phyloP scores from a whole-genome alignment of 2,329 filamentous ascomycete species.

The Biscogniauxia marginata region DNA sequence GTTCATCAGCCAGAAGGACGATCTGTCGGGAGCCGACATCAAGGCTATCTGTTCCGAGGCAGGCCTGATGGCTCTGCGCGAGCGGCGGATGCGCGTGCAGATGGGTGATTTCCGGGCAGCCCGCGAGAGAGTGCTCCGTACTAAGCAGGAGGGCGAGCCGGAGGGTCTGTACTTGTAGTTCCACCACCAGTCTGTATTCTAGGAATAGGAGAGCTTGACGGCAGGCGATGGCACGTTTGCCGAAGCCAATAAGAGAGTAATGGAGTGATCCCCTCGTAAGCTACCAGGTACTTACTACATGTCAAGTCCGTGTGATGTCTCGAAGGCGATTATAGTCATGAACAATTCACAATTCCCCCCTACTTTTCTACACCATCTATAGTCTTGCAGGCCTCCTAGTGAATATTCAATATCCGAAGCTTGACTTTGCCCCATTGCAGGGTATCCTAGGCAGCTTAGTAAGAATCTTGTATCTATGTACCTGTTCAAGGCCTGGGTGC shows the following conservation, averaged over 20 bases:
- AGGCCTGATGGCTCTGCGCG: conserved; percentile 87
- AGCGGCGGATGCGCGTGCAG: conserved; percentile 95
- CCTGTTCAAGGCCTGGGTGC: conserved; percentile 2
- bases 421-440: too few relatives aligned
- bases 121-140: conserved; percentile 91
- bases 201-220: neutral
- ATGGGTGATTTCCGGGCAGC: conserved; percentile 97
- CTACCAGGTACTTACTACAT: too few relatives aligned
- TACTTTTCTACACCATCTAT: too few relatives aligned
- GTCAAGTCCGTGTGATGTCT: too few relatives aligned
- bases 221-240: neutral
- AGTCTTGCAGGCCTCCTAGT: too few relatives aligned
- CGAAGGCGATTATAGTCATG: too few relatives aligned
- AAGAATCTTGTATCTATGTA: neutral
- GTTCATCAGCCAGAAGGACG: conserved; percentile 98
- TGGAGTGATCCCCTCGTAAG: too few relatives aligned
- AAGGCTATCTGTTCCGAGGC: conserved; percentile 98
- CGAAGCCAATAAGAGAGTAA: neutral
- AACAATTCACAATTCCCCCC: too few relatives aligned
- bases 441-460: too few relatives aligned
- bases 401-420: too few relatives aligned
- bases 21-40: conserved; percentile 95
- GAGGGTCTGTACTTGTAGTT: conserved; percentile 95
- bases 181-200: neutral
- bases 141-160: conserved; percentile 97